Conservation (phyloP, 805 yeast genomes). For the Candida nitratophila region DNA sequence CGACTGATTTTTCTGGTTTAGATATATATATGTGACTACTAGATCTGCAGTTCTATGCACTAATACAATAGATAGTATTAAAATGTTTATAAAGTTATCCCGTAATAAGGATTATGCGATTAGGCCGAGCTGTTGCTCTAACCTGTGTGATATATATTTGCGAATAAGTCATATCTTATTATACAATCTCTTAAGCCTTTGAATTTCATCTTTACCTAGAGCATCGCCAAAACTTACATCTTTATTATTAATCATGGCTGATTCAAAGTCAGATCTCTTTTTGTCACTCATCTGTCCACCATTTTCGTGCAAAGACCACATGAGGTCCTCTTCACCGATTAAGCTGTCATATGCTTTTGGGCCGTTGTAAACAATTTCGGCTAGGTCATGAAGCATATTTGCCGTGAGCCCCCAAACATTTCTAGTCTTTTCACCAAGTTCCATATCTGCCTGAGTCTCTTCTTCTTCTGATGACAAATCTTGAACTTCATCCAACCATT, state of each 20-base stretch:
- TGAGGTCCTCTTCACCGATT: slow-evolving; percentile 61
- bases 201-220: slow-evolving; percentile 36
- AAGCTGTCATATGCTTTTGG: slow-evolving; percentile 21
- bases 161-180: slow-evolving; percentile 10
- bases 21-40: too few species aligned
- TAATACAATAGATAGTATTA: too few species aligned
- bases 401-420: slow-evolving; percentile 85
- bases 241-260: slow-evolving; percentile 37
- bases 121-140: too few species aligned
- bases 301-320: slow-evolving; percentile 43
- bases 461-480: slow-evolving; percentile 56
- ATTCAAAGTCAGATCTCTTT: slow-evolving; percentile 47
- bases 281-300: slow-evolving; percentile 48
- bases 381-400: slow-evolving; percentile 66
- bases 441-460: slow-evolving; percentile 26
- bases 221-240: slow-evolving; percentile 38
- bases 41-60: too few species aligned
- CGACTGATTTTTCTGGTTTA: too few species aligned
- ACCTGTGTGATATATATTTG: too few species aligned
- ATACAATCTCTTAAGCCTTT: slow-evolving; percentile 35
- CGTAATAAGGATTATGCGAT: too few species aligned
- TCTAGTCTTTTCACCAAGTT: slow-evolving; percentile 41
- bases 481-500: slow-evolving; percentile 56
- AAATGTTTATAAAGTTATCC: too few species aligned
- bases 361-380: slow-evolving; percentile 44